phyloP scores from a whole-genome alignment of 257 asterid species.

The Fraxinus americana region DNA sequence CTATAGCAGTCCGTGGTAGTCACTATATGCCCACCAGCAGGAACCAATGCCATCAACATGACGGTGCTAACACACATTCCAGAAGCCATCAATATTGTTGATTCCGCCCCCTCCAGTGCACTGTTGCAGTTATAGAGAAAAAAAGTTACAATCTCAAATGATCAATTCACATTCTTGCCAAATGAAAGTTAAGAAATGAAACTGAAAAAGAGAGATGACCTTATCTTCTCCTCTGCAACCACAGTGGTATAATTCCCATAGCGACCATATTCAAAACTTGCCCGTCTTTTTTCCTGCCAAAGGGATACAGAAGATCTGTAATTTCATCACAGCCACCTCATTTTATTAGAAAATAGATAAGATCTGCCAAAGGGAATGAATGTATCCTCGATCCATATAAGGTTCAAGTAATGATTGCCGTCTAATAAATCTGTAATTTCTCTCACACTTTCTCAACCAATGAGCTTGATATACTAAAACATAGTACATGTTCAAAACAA shows the following conservation, averaged over 20 bases:
- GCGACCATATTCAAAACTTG: slow-evolving; percentile 92
- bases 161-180: neutral
- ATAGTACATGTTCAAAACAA: too few relatives aligned
- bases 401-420: neutral
- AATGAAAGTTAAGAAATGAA: too few relatives aligned
- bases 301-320: neutral
- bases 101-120: slow-evolving; percentile 84
- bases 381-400: neutral
- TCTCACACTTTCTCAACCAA: neutral
- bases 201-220: slow-evolving; percentile 38
- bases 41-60: slow-evolving; percentile 80
- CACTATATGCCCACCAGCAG: slow-evolving; percentile 93
- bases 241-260: slow-evolving; percentile 87
- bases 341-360: neutral
- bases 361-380: neutral
- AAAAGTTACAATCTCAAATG: neutral
- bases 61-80: slow-evolving; percentile 75
- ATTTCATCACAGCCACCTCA: neutral
- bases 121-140: slow-evolving; percentile 43
- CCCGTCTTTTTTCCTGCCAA: slow-evolving; percentile 72
- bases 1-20: slow-evolving; percentile 93
- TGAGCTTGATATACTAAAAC: neutral
- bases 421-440: neutral
- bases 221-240: slow-evolving; percentile 66
- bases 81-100: neutral